phyloP scores from a whole-genome alignment of 441 rosid genomes.

The Brassica hybrid region DNA sequence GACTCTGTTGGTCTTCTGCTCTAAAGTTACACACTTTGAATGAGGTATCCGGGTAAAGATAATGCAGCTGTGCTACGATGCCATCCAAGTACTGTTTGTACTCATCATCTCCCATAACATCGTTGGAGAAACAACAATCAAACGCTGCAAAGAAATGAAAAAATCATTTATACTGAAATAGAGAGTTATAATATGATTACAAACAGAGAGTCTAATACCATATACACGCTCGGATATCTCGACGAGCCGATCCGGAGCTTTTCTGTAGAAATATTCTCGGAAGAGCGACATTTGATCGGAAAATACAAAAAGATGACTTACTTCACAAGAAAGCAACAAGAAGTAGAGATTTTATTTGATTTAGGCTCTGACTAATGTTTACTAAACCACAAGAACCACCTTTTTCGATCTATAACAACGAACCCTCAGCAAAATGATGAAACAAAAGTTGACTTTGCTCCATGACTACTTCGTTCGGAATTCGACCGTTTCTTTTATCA shows the following conservation, averaged over 20 bases:
- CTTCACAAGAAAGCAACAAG: neutral
- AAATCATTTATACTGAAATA: too few relatives aligned
- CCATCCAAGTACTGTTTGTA: slow-evolving; percentile 86
- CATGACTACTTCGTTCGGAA: neutral
- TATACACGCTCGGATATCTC: slow-evolving; percentile 98
- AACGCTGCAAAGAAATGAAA: slow-evolving; percentile 60
- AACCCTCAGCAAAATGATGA: neutral
- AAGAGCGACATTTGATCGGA: slow-evolving; percentile 92
- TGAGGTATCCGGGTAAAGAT: slow-evolving; percentile 88
- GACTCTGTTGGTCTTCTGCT: slow-evolving; percentile 87
- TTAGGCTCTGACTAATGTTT: neutral
- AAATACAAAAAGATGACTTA: too few relatives aligned
- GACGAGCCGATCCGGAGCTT: slow-evolving; percentile 99
- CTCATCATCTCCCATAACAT: slow-evolving; percentile 16
- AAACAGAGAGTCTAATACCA: slow-evolving; percentile 49
- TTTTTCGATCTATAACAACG: neutral
- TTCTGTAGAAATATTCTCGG: slow-evolving; percentile 78
- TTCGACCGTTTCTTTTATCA: too few relatives aligned
- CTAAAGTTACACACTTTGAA: slow-evolving; percentile 95
- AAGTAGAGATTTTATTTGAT: neutral
- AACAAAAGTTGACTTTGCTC: neutral
- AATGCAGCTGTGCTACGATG: slow-evolving; percentile 90
- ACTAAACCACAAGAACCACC: neutral
- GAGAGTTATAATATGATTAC: too few relatives aligned
- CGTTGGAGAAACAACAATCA: slow-evolving; percentile 93